Base-by-base conservation (phyloP, 352 stramenopile genomes). In the Globisporangium emineosum region DNA sequence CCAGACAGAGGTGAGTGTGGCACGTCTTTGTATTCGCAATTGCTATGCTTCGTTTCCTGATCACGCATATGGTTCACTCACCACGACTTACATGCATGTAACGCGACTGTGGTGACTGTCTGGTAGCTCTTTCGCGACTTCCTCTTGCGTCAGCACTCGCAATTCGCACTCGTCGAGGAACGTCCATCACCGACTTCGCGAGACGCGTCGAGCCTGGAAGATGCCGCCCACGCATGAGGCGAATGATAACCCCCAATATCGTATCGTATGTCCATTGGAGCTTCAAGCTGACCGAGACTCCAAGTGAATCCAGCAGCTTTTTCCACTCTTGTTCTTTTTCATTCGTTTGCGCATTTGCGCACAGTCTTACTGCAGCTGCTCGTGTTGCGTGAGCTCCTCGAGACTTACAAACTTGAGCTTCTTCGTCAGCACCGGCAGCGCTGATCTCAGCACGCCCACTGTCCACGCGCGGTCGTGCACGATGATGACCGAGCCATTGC, bases 381-480 rank as follows among this genome's bases (percentile, higher is more conserved):
- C 78, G 66, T 62, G 56, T 2, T 69, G 58, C 40, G 54, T 40
- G 47, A 93, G 74, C 21, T 93, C 82, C 29, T 91, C 76, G 25
- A 93, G 71, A 68, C 73, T 89, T 50, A 91, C 76, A 32, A 93
- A 91, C 33, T 66, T 55, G 51, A 90, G 84, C 64, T 83, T 78
- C 25, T 66, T 65, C 25, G 71, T 75, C 2, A 93, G 72, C 29
- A 69, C 65, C 3, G 83, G 83, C 37, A 96, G 65, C 7, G 80
- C 81, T 13, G 73, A 70, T 29, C 60, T 75, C 56, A 96, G 60
- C 29, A 96, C 87, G 15, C 79, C 82, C 8, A 93, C 76, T 5
- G 85, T 94, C 87, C 87, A 96, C 19, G 73, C 65, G 32, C 87
- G 85, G 55, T 96, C 87, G 54, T 96, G 87, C 27, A 96, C 81